Evolutionary conservation across 1,284 basidiomycete species (phyloP).

Genomic region (Apiotrichum akiyoshidainum): DNA sequence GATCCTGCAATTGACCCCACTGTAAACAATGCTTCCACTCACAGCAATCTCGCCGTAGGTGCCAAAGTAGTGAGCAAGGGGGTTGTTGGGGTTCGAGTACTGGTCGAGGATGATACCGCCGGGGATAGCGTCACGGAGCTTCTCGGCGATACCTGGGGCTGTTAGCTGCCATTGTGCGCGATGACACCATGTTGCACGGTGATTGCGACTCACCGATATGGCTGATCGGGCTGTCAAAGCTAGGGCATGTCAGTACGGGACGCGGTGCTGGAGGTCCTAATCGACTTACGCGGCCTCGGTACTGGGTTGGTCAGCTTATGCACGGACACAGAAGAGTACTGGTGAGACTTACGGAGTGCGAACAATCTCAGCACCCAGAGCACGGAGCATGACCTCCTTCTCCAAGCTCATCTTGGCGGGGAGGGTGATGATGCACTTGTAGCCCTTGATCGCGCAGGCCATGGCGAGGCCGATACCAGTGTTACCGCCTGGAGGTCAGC

Average conservation of each 20-base stretch:
- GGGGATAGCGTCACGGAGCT: constrained; percentile 74
- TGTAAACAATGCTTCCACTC: constrained; percentile 14
- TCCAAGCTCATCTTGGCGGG: constrained; percentile 97
- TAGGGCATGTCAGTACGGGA: constrained; percentile 33
- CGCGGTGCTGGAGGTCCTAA: background rate
- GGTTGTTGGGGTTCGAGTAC: constrained; percentile 71
- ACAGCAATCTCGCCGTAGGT: constrained; percentile 87
- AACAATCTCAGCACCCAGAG: constrained; percentile 88
- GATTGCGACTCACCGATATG: constrained; percentile 71
- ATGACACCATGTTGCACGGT: background rate
- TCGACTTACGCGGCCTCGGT: constrained; percentile 43
- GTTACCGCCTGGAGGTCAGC: constrained; percentile 64
- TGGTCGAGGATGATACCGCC: constrained; percentile 89
- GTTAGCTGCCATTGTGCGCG: background rate
- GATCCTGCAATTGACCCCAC: background rate
- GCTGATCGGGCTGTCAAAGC: constrained; percentile 61
- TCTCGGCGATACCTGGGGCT: constrained; percentile 71
- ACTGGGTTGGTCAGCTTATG: constrained; percentile 15
- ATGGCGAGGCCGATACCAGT: constrained; percentile 93
- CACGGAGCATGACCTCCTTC: constrained; percentile 87
- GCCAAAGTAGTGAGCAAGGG: constrained; percentile 78
- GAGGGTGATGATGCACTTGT: constrained; percentile 75
- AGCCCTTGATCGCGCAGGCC: constrained; percentile 65
- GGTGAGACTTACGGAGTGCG: constrained; percentile 73
- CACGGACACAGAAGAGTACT: background rate